Evolutionary conservation across 1,139 yeast species (phyloP), one percentile per base, ranked within the genome.

Genomic region (Protomyces arabidopsidicola): DNA sequence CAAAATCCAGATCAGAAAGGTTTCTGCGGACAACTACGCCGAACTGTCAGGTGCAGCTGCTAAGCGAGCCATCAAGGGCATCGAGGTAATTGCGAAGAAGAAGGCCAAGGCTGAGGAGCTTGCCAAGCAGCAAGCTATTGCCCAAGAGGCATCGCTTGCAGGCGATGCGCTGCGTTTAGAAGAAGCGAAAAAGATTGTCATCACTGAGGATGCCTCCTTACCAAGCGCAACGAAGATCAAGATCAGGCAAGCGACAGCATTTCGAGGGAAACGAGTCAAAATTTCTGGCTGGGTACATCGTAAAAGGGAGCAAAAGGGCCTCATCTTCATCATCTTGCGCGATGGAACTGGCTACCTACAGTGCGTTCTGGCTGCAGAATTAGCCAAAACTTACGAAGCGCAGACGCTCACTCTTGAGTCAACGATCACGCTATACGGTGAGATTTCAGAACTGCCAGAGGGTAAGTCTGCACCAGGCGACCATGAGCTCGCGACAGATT

Each of bases 381-480:
- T 95, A 70, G 98, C 98, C 68, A 85, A 86, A 73, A 96, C 97
- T 62, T 85, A 87, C 76, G 85, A 84, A 75, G 90, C 98, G 54
- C 80, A 82, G 71, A 88, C 87, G 67, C 82, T 95, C 73, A 91
- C 98, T 27, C 78, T 91, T 68, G 99, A 95, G 78, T 82, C 96
- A 20, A 86, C 97, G 24, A 81, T 95, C 45, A 75, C 85, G 50
- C 78, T 95, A 67, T 88, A 82, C 74, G 99, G 99, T 76, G 82
- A 83, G 38, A 80, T 95, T 68, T 82, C 83, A 75, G 84, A 87
- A 72, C 82, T 95, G 60, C 98, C 98, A 64, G 97, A 90, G 75
- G 98, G 98, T 69, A 91, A 95, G 76, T 81, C 87, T 70, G 99
- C 98, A 5, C 97, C 98, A 66, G 98, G 98, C 68, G 97, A 97